Evolutionary conservation across 176 grass and related monocot genomes (phyloP), one percentile per base, ranked within the genome.

Genomic region (Triticum aestivum): DNA sequence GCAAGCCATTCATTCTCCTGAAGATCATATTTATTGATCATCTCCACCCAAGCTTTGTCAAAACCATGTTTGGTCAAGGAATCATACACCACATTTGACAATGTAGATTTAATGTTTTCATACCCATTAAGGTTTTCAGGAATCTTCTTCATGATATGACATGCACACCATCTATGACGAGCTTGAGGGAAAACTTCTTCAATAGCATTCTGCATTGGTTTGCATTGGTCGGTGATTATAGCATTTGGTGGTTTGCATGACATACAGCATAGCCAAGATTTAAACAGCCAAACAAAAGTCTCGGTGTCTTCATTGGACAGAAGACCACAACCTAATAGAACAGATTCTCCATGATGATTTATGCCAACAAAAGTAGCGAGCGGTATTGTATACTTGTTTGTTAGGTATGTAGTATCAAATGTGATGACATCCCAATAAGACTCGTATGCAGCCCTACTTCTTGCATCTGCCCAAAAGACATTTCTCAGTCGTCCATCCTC

Each of bases 251-350:
- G 20, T 23, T 62, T 62, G 20, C 20, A 23, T 62, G 59, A 62
- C 59, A 62, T 62, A 62, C 21, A 62, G 24, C 59, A 62, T 23
- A 62, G 20, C 63, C 63, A 65, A 30, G 63, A 29, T 30, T 65
- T 30, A 5, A 65, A 65, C 6, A 65, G 27, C 38, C 70, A 73
- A 26, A 45, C 17, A 73, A 45, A 73, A 45, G 69, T 27, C 4
- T 65, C 10, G 2, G 59, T 62, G 8, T 62, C 59, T 62, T 62
- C 59, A 62, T 62, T 62, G 9, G 54, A 79, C 6, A 79, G 30
- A n/a, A 79, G 54, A 38, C 5, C 76, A 61, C 54, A 79, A 38
- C 76, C 76, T 38, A 79, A 39, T 3, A 79, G 4, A 79, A 79
- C 20, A 23, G 32, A 79, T 61, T 79, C 2, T 3, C 76, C 76